These are phyloP conservation scores for Neonectria hederae DNA, from an alignment of 2,329 filamentous ascomycete species.

Conservation along the genomic window DNA sequence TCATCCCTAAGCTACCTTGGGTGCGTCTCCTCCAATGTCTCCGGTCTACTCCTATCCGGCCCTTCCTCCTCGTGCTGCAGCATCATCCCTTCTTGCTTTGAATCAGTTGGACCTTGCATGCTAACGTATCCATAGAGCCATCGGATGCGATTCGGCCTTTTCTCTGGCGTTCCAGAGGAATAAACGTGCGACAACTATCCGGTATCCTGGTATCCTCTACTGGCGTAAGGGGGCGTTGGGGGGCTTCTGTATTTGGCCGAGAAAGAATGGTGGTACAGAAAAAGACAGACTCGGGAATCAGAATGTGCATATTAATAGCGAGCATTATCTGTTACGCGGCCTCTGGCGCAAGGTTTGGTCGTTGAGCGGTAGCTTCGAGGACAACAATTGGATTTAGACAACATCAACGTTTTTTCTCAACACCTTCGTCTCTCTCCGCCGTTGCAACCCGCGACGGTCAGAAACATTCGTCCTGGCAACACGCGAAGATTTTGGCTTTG, in stretches of 20 bases:
- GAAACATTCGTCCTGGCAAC: neutral
- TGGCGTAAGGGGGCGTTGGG: conserved; percentile 41
- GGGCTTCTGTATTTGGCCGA: conserved; percentile 36
- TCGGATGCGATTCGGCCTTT: conserved; percentile 79
- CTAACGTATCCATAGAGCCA: conserved; percentile 67
- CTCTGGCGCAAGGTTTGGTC: conserved; percentile 40
- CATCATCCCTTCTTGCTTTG: neutral
- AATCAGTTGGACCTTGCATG: conserved; percentile 11
- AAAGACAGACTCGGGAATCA: conserved; percentile 35
- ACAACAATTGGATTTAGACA: conserved; percentile 45
- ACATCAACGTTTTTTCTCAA: conserved; percentile 34
- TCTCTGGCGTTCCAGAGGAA: conserved; percentile 75
- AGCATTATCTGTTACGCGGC: conserved; percentile 48
- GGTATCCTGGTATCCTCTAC: conserved; percentile 32
- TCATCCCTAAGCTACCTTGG: conserved; percentile 95
- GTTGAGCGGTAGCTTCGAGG: conserved; percentile 44
- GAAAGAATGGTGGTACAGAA: conserved; percentile 33
- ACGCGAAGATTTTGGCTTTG: neutral
- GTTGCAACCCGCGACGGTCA: neutral
- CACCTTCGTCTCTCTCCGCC: conserved; percentile 1
- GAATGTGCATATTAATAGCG: conserved; percentile 47
- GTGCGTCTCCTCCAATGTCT: conserved; percentile 64
- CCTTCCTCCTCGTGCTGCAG: neutral
- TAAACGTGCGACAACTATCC: conserved; percentile 27
- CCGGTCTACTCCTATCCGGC: neutral